These are phyloP conservation scores for Dictyostelium intermedium DNA, from an alignment of 78 protist species.

Conservation along the genomic window DNA sequence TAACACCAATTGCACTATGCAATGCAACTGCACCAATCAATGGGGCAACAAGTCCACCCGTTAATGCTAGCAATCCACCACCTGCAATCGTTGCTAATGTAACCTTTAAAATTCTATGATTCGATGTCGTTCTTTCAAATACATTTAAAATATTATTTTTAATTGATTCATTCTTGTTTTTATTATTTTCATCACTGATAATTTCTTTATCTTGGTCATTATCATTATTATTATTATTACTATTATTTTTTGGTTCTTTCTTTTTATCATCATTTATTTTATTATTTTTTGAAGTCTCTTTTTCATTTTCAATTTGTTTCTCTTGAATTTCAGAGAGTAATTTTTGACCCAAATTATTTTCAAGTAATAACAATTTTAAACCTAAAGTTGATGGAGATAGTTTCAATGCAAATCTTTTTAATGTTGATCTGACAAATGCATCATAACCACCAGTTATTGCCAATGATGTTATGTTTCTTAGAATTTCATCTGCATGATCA, in stretches of 20 bases:
- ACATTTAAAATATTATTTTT: constrained; percentile 22
- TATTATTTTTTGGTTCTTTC: not conserved
- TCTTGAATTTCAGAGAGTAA: not conserved
- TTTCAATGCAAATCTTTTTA: constrained; percentile 20
- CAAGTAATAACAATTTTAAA: constrained; percentile 1
- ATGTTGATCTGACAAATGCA: constrained; percentile 28
- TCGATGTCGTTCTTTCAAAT: constrained; percentile 63
- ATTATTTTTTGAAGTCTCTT: not conserved
- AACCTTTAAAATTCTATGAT: constrained; percentile 24
- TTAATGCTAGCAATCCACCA: constrained; percentile 18
- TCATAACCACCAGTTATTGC: constrained; percentile 48
- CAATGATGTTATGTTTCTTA: not conserved
- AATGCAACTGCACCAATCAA: constrained; percentile 38
- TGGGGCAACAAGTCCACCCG: constrained; percentile 39
- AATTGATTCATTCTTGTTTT: not conserved
- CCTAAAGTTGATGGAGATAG: not conserved
- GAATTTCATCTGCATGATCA: constrained; percentile 5
- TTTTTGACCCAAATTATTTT: not conserved
- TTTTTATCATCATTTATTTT: too few relatives aligned
- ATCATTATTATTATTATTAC: not conserved
- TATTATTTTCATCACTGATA: not conserved
- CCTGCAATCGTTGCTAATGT: constrained; percentile 39
- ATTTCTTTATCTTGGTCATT: not conserved
- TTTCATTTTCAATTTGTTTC: not conserved
- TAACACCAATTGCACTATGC: constrained; percentile 25